Evolutionary conservation across 164 flowering plant genomes (phyloP), one percentile per base, ranked within the genome.

Genomic region (Nelumbo lutea): DNA sequence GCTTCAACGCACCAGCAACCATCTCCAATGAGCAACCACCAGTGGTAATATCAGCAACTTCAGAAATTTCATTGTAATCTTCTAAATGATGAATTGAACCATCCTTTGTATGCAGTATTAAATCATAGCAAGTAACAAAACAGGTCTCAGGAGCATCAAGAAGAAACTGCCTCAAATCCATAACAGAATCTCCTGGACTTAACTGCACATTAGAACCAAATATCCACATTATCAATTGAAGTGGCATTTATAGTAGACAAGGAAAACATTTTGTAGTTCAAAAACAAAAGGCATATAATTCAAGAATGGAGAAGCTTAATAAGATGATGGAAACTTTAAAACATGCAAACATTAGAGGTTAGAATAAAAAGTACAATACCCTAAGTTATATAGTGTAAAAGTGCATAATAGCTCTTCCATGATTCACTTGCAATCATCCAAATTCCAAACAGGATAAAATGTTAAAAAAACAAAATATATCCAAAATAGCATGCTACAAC

Each of bases 121-220:
- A 78, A 77, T 96, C 98, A 82, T 96, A 96, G 81, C 97, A 90
- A 1, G 99, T 96, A 71, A 88, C 77, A 76, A 79, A 93, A 74
- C 98, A 93, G 43, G 99, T 93, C 75, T 93, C 97, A 6, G 97
- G 90, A 63, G 98, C 96, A 82, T 96, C 99, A 79, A 93, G 97
- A 78, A 96, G 97, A 77, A 96, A 96, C 71, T 93, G 99, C 70
- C 97, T 81, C 77, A 93, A 80, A 74, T 96, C 99, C 99, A 96
- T 89, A 5, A 93, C 96, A 57, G 98, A 88, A 80, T 96, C 99
- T 64, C 96, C 97, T n/a, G 98, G 98, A 73, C 85, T 96, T 78
- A 93, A 81, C 98, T 93, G 90, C 71, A 80, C 39, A 56, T 60
- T 15, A 42, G 70, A 76, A 27, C 41, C 44, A 27, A 75, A 69